Conservation (phyloP, 768 basidiomycete genomes). For the Exsudoporus frostii region DNA sequence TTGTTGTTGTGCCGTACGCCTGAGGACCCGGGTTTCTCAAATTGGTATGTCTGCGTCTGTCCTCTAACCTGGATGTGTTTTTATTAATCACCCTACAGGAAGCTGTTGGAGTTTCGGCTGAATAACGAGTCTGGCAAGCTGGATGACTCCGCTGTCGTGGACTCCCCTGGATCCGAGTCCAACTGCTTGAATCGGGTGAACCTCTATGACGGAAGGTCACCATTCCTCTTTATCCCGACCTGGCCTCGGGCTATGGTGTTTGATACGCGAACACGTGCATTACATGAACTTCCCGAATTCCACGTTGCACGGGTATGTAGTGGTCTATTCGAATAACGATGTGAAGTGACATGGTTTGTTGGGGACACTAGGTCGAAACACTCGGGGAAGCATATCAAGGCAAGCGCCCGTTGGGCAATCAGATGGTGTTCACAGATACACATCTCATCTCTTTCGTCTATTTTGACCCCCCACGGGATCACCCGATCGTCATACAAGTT, state of each 20-base stretch:
- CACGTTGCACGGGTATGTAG: neutral
- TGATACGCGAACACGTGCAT: neutral
- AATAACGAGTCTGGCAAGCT: neutral
- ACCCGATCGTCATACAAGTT: neutral
- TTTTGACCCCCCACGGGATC: too few relatives aligned
- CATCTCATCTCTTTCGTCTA: neutral
- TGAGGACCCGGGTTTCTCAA: too few relatives aligned
- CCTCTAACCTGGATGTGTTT: neutral
- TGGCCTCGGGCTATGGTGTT: neutral
- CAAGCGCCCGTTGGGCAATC: too few relatives aligned
- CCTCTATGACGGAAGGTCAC: neutral
- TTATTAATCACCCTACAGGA: neutral
- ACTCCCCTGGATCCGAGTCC: neutral
- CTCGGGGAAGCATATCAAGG: accelerated
- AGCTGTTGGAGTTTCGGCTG: neutral
- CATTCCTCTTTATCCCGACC: neutral
- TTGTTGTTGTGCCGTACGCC: too few relatives aligned
- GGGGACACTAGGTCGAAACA: neutral
- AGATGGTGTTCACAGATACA: neutral
- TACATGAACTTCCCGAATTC: neutral
- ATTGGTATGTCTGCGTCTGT: neutral
- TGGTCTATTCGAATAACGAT: slow-evolving; percentile 7
- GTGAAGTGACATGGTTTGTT: neutral
- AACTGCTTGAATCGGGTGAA: accelerated
- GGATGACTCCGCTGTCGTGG: neutral